Evolutionary conservation across 2,329 filamentous ascomycete genomes (phyloP).

Genomic region (Epichloe coenophiala): DNA sequence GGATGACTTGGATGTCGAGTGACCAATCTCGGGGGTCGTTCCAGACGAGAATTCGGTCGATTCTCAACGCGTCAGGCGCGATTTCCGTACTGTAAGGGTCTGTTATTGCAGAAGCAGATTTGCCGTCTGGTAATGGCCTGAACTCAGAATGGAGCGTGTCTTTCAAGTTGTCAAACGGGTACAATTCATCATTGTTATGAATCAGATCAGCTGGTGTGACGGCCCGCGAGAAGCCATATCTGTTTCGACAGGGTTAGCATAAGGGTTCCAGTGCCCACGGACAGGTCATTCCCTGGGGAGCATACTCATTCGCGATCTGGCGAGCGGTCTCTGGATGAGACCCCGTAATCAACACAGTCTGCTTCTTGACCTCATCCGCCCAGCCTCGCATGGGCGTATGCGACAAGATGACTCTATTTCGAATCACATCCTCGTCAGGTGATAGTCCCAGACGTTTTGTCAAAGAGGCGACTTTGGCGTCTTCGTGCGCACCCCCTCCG

Average conservation of each 20-base stretch:
- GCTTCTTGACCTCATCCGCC: conserved; percentile 21
- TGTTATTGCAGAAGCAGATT: conserved; percentile 16
- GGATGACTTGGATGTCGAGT: conserved; percentile 70
- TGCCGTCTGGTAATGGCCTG: conserved; percentile 20
- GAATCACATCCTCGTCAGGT: conserved; percentile 20
- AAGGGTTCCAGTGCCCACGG: not conserved
- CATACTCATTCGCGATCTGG: conserved; percentile 53
- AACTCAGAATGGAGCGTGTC: conserved; percentile 17
- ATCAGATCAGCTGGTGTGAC: conserved; percentile 79
- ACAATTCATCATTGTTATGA: conserved; percentile 58
- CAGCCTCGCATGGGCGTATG: conserved; percentile 74
- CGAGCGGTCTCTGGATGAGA: conserved; percentile 55
- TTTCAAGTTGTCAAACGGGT: conserved; percentile 55
- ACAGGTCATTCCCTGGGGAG: too few species aligned
- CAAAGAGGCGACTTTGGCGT: conserved; percentile 21
- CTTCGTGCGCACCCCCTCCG: conserved; percentile 76
- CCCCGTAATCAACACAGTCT: conserved; percentile 61
- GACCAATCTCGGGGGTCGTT: conserved; percentile 98
- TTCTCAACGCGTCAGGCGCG: conserved; percentile 43
- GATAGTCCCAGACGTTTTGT: conserved; percentile 18
- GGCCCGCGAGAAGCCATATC: conserved; percentile 65
- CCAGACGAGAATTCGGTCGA: conserved; percentile 87
- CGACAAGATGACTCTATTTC: conserved; percentile 49
- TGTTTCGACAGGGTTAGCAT: conserved; percentile 8
- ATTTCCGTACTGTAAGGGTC: conserved; percentile 22